Conservation (phyloP, 495 filamentous ascomycete genomes). For the Lepraria neglecta region DNA sequence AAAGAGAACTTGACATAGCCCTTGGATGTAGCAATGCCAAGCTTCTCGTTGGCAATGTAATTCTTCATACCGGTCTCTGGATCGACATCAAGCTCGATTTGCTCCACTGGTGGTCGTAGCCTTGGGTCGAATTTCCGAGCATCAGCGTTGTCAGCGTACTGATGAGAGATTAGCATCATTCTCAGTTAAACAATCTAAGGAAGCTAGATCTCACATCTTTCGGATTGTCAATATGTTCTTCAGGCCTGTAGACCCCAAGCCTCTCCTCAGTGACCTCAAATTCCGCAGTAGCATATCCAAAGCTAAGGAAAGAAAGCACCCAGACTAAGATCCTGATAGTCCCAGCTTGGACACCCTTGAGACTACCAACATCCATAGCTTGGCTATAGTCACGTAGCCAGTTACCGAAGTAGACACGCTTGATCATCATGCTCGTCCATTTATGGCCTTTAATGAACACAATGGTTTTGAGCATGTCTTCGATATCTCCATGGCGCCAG, state of each 20-base stretch:
- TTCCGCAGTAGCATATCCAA: constrained; percentile 94
- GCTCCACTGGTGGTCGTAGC: constrained; percentile 67
- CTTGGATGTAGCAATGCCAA: constrained; percentile 79
- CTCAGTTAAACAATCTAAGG: no score
- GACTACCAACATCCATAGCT: constrained; percentile 83
- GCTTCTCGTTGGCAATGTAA: constrained; percentile 88
- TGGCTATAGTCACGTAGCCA: constrained; percentile 76
- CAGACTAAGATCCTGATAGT: constrained; percentile 78
- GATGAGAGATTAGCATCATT: not conserved
- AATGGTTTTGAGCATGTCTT: constrained; percentile 86
- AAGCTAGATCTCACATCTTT: constrained; percentile 46
- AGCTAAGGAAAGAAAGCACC: constrained; percentile 35
- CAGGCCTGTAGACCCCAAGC: constrained; percentile 85
- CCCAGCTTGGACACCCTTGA: constrained; percentile 82
- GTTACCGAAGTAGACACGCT: constrained; percentile 88
- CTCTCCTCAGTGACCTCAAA: constrained; percentile 93
- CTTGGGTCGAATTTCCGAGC: constrained; percentile 79
- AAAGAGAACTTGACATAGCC: constrained; percentile 87
- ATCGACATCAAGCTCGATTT: constrained; percentile 76
- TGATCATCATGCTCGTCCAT: constrained; percentile 86
- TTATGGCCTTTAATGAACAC: constrained; percentile 86
- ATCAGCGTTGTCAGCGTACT: constrained; percentile 80
- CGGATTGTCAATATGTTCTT: constrained; percentile 91
- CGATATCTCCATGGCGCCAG: constrained; percentile 96
- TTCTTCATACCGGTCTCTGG: constrained; percentile 92